Percentiles rank a stretch among this genome's conserved stretches.
Evolutionary conservation across 1,139 yeast genomes (phyloP).

Genomic region (Debaryomycetaceae sp.): DNA sequence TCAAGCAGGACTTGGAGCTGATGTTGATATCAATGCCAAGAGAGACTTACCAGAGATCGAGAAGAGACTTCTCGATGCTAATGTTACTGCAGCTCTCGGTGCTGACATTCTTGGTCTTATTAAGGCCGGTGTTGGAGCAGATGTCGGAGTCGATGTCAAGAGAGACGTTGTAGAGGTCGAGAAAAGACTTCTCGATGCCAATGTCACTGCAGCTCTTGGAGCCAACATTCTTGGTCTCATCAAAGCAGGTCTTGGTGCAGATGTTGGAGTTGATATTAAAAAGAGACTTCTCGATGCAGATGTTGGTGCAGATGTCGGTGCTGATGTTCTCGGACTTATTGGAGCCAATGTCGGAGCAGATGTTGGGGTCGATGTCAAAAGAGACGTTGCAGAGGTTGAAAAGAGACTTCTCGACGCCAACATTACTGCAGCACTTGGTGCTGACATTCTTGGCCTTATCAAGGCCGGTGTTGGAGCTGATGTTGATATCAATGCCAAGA

Average conservation of each 20-base stretch:
- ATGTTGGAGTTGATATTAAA: slow-evolving; percentile 11
- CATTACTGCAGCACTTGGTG: too few relatives aligned
- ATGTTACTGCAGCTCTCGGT: too few relatives aligned
- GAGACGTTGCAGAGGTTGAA: too few relatives aligned
- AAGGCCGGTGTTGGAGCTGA: too few relatives aligned
- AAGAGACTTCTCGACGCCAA: too few relatives aligned
- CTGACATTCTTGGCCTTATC: too few relatives aligned
- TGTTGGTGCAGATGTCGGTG: slow-evolving; percentile 10
- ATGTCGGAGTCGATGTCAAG: slow-evolving; percentile 8
- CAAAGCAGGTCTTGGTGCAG: slow-evolving; percentile 10
- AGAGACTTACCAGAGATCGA: slow-evolving; percentile 6
- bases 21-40: background rate
- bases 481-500: too few relatives aligned
- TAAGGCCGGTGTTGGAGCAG: slow-evolving; percentile 13
- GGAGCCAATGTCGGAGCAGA: too few relatives aligned
- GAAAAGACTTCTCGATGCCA: too few relatives aligned
- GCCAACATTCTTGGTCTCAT: slow-evolving; percentile 7
- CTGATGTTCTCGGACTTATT: slow-evolving; percentile 5
- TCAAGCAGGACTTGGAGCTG: background rate
- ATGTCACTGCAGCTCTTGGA: background rate
- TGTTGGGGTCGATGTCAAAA: too few relatives aligned
- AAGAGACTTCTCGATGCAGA: slow-evolving; percentile 7
- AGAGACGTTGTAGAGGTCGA: slow-evolving; percentile 8
- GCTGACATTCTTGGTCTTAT: slow-evolving; percentile 7
- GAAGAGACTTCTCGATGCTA: too few relatives aligned